Evolutionary conservation across 1,284 basidiomycete genomes (phyloP), one percentile per base, ranked within the genome.

Genomic region (Trichosporon ovoides): DNA sequence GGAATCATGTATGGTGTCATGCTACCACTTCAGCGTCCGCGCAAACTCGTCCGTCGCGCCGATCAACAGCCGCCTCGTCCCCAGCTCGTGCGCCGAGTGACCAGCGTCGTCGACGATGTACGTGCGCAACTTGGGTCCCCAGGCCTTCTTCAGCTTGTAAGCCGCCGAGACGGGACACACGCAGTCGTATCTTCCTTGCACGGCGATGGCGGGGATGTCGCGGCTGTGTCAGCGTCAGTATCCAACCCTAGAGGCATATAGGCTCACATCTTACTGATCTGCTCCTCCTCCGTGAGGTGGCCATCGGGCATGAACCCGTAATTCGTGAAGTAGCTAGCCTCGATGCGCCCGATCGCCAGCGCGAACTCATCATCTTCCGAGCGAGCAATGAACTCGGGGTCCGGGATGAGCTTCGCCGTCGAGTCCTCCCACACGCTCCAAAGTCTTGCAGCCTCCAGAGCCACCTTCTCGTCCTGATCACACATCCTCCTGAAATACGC

Each of bases 311-410:
- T 87, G 78, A 91, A 97, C 2, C 91, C 93, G 48, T 83, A 81
- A 67, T 90, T 89, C 50, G 90, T 79, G 69, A 96, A 95, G 75
- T 89, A 97, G 70, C 95, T 91, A 67, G 90, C 89, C 78, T 96
- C 92, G 59, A 95, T 93, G 38, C 87, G 80, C 7, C 91, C 89
- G 73, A 92, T 93, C 2, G 89, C 87, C 24, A 48, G 85, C 24
- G 87, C 87, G 78, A 86, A 92, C 55, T 82, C 48, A 18, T 59
- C 80, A 65, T 87, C 88, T 40, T 86, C 80, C 49, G 85, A 88
- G 58, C 83, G 82, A 12, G 83, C 83, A 48, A 93, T 78, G 61
- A 86, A 82, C 4, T 79, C 82, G 2, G 84, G 83, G 66, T 90
- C 87, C n/a, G 89, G 83, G 57, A 81, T 79, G 31, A 94, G 78